A percentile compares a stretch with the other conserved stretches of the same genome.
phyloP scores from a whole-genome alignment of 2,329 filamentous ascomycete species.

The Cryphonectria parasitica region DNA sequence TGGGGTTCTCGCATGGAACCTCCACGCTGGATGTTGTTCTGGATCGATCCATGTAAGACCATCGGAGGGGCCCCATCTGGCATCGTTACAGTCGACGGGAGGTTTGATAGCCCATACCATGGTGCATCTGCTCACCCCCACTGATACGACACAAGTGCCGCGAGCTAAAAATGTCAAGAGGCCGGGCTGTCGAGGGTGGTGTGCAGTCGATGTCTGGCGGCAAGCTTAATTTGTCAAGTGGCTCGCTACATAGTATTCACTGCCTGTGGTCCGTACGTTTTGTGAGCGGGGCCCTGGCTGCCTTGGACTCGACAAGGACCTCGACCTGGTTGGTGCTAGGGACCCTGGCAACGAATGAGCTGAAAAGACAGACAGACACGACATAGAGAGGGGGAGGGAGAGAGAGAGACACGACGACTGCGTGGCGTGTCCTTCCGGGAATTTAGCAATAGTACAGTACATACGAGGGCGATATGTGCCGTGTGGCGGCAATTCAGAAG shows the following conservation, averaged over 20 bases:
- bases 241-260: neutral
- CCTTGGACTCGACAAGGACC: neutral
- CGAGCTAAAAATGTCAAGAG: neutral
- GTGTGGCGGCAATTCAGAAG: neutral
- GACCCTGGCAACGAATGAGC: neutral
- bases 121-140: neutral
- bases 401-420: neutral
- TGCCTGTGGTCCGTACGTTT: neutral
- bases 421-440: conserved; percentile 4
- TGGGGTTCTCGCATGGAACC: conserved; percentile 10
- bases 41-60: neutral
- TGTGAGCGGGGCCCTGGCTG: neutral
- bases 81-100: neutral
- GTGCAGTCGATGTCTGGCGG: neutral
- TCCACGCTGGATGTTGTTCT: neutral
- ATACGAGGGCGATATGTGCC: neutral
- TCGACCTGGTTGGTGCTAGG: neutral
- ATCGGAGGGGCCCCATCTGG: neutral
- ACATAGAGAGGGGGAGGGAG: neutral
- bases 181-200: neutral
- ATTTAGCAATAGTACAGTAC: neutral
- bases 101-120: neutral
- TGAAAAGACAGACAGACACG: neutral
- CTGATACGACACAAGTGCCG: neutral
- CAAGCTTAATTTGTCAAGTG: neutral